phyloP scores from a whole-genome alignment of 208 protist species.

The Acanthamoeba culbertsoni region DNA sequence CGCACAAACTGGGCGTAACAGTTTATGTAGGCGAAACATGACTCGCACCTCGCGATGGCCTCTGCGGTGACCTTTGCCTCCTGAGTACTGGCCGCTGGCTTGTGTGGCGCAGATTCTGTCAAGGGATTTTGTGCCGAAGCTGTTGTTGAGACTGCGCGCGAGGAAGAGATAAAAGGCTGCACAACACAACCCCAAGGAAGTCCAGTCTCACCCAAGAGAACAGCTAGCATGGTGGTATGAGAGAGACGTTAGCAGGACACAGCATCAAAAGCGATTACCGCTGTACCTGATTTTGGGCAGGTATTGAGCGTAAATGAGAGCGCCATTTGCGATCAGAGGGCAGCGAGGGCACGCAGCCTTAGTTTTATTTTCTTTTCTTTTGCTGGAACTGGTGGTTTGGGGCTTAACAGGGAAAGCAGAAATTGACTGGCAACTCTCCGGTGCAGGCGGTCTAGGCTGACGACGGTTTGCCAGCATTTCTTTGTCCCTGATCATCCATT shows the following conservation, averaged over 20 bases:
- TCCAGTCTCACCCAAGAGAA: conserved; percentile 22
- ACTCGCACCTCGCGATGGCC: conserved; percentile 14
- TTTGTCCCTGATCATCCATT: background rate
- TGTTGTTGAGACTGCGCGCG: background rate
- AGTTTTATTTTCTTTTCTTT: background rate
- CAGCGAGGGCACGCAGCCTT: background rate
- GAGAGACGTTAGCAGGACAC: background rate
- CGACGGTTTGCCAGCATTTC: too few relatives aligned
- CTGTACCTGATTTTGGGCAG: background rate
- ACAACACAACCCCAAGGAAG: conserved; percentile 49
- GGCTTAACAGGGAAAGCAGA: too few relatives aligned
- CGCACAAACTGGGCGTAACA: conserved; percentile 13
- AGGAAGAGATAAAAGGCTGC: conserved; percentile 27
- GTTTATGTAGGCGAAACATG: conserved; percentile 61
- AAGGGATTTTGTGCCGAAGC: background rate
- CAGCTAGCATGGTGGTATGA: background rate
- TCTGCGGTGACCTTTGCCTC: background rate
- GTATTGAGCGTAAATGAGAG: background rate
- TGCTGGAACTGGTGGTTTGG: background rate
- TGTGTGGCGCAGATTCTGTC: background rate
- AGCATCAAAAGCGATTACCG: background rate
- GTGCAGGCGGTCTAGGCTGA: too few relatives aligned
- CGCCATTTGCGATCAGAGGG: background rate
- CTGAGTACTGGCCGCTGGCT: background rate
- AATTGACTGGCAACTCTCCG: too few relatives aligned